These are phyloP conservation scores for Erysiphe pisi DNA, from an alignment of 2,329 filamentous ascomycete genomes.

Conservation along the genomic window DNA sequence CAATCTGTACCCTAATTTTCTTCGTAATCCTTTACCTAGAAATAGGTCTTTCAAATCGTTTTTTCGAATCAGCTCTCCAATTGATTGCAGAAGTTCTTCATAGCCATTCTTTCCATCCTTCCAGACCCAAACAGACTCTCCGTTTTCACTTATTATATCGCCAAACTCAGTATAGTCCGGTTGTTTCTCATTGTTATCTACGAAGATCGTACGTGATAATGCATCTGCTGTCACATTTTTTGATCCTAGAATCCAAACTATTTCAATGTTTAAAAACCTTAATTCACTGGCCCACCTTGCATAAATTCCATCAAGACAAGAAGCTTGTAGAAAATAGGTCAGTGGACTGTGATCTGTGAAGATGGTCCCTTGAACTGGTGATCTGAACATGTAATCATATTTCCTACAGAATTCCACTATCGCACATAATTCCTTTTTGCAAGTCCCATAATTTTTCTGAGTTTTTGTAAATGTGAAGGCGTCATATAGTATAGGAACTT, in stretches of 20 bases:
- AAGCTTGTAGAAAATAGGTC: no score
- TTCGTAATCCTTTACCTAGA: neutral
- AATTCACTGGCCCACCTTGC: no score
- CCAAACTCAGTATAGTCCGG: neutral
- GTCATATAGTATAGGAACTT: constrained; percentile 20
- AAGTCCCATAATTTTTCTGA: neutral
- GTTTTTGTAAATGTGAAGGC: constrained; percentile 7
- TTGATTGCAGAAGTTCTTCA: neutral
- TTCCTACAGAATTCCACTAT: no score
- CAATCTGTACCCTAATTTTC: neutral
- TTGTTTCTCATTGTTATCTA: neutral
- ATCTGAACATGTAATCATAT: no score
- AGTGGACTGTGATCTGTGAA: no score
- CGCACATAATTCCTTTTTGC: no score
- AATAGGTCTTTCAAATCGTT: neutral
- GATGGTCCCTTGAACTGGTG: no score
- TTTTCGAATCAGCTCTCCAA: neutral
- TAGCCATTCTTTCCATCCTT: constrained; percentile 17
- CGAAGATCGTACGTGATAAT: neutral
- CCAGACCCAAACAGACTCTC: neutral
- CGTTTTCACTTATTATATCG: neutral
- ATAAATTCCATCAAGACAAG: no score
- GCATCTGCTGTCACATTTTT: neutral
- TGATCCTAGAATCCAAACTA: neutral
- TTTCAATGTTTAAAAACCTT: no score